Conservation (phyloP, 768 basidiomycete genomes). For the Boletus reticulatus region DNA sequence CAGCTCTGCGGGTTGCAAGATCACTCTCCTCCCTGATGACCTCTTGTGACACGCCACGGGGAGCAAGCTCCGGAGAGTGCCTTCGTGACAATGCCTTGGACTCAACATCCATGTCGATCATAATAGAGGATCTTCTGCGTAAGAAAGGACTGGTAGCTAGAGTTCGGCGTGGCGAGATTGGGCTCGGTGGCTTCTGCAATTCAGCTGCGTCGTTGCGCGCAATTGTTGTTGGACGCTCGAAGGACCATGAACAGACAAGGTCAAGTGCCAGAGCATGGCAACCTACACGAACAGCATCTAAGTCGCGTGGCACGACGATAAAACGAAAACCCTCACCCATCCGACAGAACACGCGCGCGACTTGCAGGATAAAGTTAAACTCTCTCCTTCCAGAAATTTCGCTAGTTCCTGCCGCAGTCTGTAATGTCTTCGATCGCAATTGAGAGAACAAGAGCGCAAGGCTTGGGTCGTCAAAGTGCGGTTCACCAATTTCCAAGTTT, state of each 20-base stretch:
- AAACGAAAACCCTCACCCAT: conserved; percentile 67
- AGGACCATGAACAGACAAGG: conserved; percentile 89
- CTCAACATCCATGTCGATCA: conserved; percentile 87
- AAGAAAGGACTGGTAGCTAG: conserved; percentile 52
- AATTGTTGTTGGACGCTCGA: conserved; percentile 67
- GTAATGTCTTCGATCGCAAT: conserved; percentile 84
- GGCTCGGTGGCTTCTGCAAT: conserved; percentile 37
- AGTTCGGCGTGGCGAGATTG: conserved; percentile 41
- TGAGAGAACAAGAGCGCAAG: conserved; percentile 89
- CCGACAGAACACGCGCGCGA: conserved; percentile 87
- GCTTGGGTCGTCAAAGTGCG: conserved; percentile 92
- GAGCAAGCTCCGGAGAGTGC: conserved; percentile 44
- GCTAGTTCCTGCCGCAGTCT: conserved; percentile 89
- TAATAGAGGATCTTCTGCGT: conserved; percentile 67
- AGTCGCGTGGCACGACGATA: background rate
- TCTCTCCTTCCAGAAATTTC: conserved; percentile 87
- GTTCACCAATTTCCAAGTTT: conserved; percentile 70
- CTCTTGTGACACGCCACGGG: conserved; percentile 21
- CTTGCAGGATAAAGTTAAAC: conserved; percentile 95
- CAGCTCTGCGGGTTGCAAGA: conserved; percentile 62
- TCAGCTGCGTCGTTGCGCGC: conserved; percentile 12
- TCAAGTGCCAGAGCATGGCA: conserved; percentile 92
- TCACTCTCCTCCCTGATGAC: conserved; percentile 52
- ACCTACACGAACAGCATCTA: conserved; percentile 45
- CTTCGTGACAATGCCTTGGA: conserved; percentile 57